These are phyloP conservation scores for Mycena pura DNA, from an alignment of 768 basidiomycete species.

Conservation along the genomic window DNA sequence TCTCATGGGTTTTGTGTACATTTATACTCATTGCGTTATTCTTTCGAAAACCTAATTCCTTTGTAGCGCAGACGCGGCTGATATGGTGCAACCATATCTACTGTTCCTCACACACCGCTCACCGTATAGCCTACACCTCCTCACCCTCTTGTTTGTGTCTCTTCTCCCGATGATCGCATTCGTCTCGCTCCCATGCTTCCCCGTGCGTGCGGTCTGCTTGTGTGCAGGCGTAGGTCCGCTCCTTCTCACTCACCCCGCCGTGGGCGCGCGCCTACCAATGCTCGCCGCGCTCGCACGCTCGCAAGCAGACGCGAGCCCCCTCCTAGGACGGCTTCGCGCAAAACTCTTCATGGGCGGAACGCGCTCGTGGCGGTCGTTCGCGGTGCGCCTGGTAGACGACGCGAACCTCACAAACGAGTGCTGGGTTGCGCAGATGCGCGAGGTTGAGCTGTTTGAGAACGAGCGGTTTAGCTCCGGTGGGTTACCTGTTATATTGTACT, in stretches of 20 bases:
- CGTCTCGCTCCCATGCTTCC: slow-evolving; percentile 53
- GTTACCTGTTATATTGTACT: neutral
- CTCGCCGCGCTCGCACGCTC: slow-evolving; percentile 8
- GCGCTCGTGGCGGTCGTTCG: slow-evolving; percentile 23
- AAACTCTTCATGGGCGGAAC: neutral
- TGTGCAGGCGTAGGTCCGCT: slow-evolving; percentile 58
- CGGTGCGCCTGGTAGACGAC: slow-evolving; percentile 61
- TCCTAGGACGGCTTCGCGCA: neutral
- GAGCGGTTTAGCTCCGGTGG: slow-evolving; percentile 58
- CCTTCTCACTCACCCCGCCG: slow-evolving; percentile 57
- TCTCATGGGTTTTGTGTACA: slow-evolving; percentile 84
- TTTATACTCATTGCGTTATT: slow-evolving; percentile 13
- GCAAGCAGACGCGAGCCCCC: neutral
- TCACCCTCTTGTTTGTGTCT: slow-evolving; percentile 53
- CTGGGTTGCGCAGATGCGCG: slow-evolving; percentile 68
- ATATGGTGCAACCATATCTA: slow-evolving; percentile 56
- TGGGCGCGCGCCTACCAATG: slow-evolving; percentile 40
- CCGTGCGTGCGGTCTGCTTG: slow-evolving; percentile 54
- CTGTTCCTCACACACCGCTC: slow-evolving; percentile 56
- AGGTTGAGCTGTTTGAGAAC: slow-evolving; percentile 84
- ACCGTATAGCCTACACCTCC: slow-evolving; percentile 59
- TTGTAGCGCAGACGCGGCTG: slow-evolving; percentile 66
- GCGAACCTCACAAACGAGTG: slow-evolving; percentile 67
- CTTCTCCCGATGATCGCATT: slow-evolving; percentile 58
- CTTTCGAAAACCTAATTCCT: neutral